Base-by-base conservation (phyloP, 2,329 filamentous ascomycete species). In the Penicillium sp. region DNA sequence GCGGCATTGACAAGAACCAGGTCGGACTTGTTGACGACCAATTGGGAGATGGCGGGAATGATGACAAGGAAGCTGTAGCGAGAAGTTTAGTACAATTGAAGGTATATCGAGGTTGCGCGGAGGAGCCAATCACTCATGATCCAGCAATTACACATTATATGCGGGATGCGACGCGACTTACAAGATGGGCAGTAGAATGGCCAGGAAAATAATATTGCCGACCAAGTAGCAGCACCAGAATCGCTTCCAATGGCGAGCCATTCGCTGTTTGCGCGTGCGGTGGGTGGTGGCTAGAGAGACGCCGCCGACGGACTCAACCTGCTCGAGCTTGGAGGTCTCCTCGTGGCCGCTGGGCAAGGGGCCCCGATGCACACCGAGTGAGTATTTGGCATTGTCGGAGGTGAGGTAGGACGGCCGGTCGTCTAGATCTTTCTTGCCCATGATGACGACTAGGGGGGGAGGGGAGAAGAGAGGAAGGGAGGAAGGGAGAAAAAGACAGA, bases 1-100 rank as follows among this genome's bases (percentile, higher is more conserved):
- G 67, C 63, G 0, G 75, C 74, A 48, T 67, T 65, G 61, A 73
- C 70, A 37, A 79, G 71, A 2, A 76, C 70, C 5, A 79, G 67
- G 15, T 68, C 57, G 3, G 75, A 74, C 48, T 73, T 71, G 54
- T 78, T 63, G 20, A 79, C 70, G 15, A 79, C 69, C 35, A 69
- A 61, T 45, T 79, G 77, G 0, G 77, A 76, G 37, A 79, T 69
- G 11, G 75, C 76, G n/a, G 77, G 77, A 7, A 79, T 71, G 17
- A 73, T 68, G 49, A 77, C 66, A 1, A 75, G 59, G 66, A 79
- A 79, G 57, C 77, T 79, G 52, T 34, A 2, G 35, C n/a, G 2
- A 52, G 35, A 22, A 39, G 3, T 11, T 28, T 20, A 37, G 34
- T 2, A 6, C 22, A 11, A 38, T 28, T 11, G 12, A 7, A 38